phyloP scores from a whole-genome alignment of 2,329 filamentous ascomycete genomes.

The Apiospora hydei region DNA sequence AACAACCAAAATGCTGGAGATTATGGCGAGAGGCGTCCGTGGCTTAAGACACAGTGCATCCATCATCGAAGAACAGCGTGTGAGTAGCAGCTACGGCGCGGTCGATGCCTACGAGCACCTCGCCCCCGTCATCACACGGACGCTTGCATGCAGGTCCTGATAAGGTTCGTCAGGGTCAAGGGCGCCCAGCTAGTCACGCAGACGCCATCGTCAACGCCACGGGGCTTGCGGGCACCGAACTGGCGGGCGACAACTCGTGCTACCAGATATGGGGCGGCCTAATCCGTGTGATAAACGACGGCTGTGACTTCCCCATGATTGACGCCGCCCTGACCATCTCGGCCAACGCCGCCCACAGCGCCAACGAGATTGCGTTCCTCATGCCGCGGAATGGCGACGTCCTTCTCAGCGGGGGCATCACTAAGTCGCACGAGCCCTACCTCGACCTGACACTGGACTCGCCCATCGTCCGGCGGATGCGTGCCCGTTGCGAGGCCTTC shows the following conservation, averaged over 20 bases:
- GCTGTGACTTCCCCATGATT: constrained; percentile 49
- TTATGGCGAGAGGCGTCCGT: constrained; percentile 45
- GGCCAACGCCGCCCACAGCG: constrained; percentile 43
- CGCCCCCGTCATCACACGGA: too few relatives aligned
- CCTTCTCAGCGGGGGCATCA: constrained; percentile 49
- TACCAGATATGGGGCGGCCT: constrained; percentile 53
- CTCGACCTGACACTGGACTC: constrained; percentile 48
- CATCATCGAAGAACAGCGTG: constrained; percentile 44
- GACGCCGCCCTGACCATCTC: constrained; percentile 49
- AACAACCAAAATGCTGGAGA: constrained; percentile 48
- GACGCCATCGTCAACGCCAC: constrained; percentile 51
- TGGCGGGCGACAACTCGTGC: constrained; percentile 46
- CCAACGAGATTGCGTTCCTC: constrained; percentile 51
- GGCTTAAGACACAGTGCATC: constrained; percentile 44
- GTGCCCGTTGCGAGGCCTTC: constrained; percentile 50
- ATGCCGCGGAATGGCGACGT: constrained; percentile 54
- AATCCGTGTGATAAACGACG: constrained; percentile 54
- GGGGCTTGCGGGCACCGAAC: constrained; percentile 44
- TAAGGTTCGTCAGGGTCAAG: too few relatives aligned
- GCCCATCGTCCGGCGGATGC: constrained; percentile 50
- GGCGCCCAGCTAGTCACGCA: too few relatives aligned
- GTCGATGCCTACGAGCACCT: constrained; percentile 52
- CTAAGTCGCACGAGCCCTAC: constrained; percentile 44
- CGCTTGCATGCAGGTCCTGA: too few relatives aligned
- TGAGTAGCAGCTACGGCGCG: constrained; percentile 44